Conservation (phyloP, 805 yeast genomes). For the Teunomyces stri region DNA sequence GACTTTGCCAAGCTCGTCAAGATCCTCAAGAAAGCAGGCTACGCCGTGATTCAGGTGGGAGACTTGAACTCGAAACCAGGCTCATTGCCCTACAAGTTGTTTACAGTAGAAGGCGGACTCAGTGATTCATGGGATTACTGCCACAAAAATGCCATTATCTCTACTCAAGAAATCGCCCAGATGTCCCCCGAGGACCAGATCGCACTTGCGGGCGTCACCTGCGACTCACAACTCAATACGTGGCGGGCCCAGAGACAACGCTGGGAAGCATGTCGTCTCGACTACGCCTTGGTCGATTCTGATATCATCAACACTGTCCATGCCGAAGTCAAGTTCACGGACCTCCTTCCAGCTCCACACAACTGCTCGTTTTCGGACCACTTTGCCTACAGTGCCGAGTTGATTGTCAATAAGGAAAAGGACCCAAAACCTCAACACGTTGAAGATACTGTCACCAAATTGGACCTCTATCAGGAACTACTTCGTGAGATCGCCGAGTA, state of each 20-base stretch:
- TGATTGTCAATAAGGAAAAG: constrained; percentile 14
- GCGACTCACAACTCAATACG: constrained; percentile 83
- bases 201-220: constrained; percentile 74
- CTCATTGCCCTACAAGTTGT: constrained; percentile 72
- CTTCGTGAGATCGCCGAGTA: constrained; percentile 43
- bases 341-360: constrained; percentile 51
- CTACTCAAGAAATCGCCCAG: constrained; percentile 21
- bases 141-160: constrained; percentile 33
- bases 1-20: constrained; percentile 71
- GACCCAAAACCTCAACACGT: constrained; percentile 1
- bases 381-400: constrained; percentile 65
- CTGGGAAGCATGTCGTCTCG: constrained; percentile 82
- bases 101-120: constrained; percentile 66
- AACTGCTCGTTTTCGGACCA: constrained; percentile 82
- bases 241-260: constrained; percentile 64
- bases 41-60: constrained; percentile 86
- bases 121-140: constrained; percentile 79
- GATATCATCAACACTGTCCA: constrained; percentile 48
- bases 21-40: constrained; percentile 66
- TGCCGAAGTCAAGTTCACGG: constrained; percentile 77
- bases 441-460: constrained; percentile 14
- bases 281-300: constrained; percentile 79
- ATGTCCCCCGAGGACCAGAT: constrained; percentile 54
- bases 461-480: constrained; percentile 37
- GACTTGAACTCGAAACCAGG: constrained; percentile 90